These are phyloP conservation scores for Phialophora verrucosa DNA, from an alignment of 2,329 filamentous ascomycete genomes.

Conservation along the genomic window DNA sequence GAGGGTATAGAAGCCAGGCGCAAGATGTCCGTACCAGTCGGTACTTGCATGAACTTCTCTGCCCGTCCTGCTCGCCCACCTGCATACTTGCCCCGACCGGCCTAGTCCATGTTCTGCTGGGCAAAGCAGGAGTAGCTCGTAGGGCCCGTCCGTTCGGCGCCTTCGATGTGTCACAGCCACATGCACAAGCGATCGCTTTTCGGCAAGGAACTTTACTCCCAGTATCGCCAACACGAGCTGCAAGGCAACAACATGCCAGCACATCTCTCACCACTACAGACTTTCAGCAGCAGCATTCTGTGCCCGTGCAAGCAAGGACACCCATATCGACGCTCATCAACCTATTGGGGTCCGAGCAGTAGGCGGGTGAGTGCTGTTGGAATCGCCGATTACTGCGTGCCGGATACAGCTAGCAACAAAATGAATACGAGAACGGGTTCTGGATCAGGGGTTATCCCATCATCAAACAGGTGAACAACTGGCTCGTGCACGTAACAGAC, in stretches of 20 bases:
- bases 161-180: background rate
- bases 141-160: background rate
- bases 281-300: background rate
- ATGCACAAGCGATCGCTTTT: constrained; percentile 1
- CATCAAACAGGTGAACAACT: background rate
- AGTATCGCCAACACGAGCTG: background rate
- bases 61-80: background rate
- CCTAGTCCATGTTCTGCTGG: no score
- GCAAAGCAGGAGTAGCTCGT: no score
- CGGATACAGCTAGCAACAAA: background rate
- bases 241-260: constrained; percentile 7
- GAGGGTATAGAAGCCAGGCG: constrained; percentile 5
- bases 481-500: background rate
- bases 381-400: background rate
- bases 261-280: constrained; percentile 6
- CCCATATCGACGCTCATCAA: background rate
- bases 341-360: background rate
- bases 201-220: constrained; percentile 1
- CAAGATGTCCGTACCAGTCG: constrained; percentile 1
- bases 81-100: background rate
- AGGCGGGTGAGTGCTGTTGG: background rate
- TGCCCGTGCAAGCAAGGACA: constrained; percentile 9
- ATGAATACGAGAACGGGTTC: background rate
- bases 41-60: background rate
- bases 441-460: background rate